phyloP scores from a whole-genome alignment of 495 filamentous ascomycete genomes.

The Extremus antarcticus region DNA sequence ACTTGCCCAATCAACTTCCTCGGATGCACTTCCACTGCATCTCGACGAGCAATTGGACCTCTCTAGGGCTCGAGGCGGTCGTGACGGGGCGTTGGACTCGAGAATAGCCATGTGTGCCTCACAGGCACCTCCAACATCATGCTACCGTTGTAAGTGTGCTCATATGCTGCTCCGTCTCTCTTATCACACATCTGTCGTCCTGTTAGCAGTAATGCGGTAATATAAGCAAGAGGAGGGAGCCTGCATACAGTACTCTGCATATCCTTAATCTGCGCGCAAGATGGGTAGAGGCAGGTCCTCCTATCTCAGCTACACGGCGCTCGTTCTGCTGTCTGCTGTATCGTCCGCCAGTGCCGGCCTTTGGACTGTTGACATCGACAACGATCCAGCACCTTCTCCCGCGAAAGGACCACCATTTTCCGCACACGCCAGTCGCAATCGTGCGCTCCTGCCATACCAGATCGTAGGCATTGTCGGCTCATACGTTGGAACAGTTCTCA shows the following conservation, averaged over 20 bases:
- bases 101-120: not conserved
- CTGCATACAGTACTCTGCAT: no score
- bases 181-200: not conserved
- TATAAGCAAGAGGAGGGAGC: not conserved
- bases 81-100: not conserved
- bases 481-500: constrained; percentile 20
- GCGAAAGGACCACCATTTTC: constrained; percentile 23
- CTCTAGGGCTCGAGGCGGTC: not conserved
- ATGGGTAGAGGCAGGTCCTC: constrained; percentile 15
- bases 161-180: not conserved
- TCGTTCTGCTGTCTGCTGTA: constrained; percentile 4
- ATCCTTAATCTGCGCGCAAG: not conserved
- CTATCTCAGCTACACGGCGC: constrained; percentile 18
- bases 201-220: not conserved
- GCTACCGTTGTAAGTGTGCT: not conserved
- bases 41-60: not conserved
- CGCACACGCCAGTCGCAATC: constrained; percentile 20
- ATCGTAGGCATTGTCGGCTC: constrained; percentile 21
- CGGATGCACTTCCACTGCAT: not conserved
- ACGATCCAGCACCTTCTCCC: constrained; percentile 21
- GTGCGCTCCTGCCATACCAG: constrained; percentile 18
- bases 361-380: constrained; percentile 16
- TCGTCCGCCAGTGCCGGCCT: constrained; percentile 6
- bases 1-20: not conserved
- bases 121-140: not conserved